Evolutionary conservation across 2,329 filamentous ascomycete species (phyloP), one percentile per base, ranked within the genome.

Genomic region (Colletotrichum melonis): DNA sequence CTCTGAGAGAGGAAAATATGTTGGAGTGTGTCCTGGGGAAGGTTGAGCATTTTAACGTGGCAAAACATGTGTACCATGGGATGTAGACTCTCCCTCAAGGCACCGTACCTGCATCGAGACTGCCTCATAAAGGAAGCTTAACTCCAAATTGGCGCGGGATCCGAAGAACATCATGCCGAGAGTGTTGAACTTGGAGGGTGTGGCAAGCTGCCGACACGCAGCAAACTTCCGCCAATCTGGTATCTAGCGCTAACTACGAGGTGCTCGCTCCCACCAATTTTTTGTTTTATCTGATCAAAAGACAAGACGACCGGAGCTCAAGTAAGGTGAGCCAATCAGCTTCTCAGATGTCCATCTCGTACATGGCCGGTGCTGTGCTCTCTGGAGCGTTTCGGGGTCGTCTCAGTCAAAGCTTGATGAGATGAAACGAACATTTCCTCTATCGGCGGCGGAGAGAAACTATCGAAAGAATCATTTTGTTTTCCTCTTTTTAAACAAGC

Each of bases 351-450:
- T 49, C 42, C 7, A 9, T 49, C 42, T 49, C 42, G 6, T 49
- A n/a, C 42, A 49, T 14, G 59, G 28, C 60, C 12, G 19, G 14
- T 8, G 11, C 42, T 28, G n/a, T 19, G 16, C 2, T 5, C 9
- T 5, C 7, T 8, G 26, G 9, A 2, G 28, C 26, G 57, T 63
- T 72, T 63, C 57, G 57, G 24, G 49, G 16, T 60, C 49, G 69
- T 60, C 57, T 72, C 69, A 72, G 49, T 28, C 32, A 54, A 68
- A 71, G 49, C 56, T 71, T 60, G 56, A 22, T 55, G 26, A n/a
- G 22, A 16, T 63, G 4, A 65, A 58, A 54, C 52, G 19, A 46
- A 11, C 35, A 35, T 16, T 8, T 26, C 58, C 16, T 8, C 32
- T 14, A 42, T n/a, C 6, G 1, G 32, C 35, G 9, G 6, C 11